These are phyloP conservation scores for Furcasterigmium sp. DNA, from an alignment of 2,329 filamentous ascomycete genomes.

Conservation along the genomic window DNA sequence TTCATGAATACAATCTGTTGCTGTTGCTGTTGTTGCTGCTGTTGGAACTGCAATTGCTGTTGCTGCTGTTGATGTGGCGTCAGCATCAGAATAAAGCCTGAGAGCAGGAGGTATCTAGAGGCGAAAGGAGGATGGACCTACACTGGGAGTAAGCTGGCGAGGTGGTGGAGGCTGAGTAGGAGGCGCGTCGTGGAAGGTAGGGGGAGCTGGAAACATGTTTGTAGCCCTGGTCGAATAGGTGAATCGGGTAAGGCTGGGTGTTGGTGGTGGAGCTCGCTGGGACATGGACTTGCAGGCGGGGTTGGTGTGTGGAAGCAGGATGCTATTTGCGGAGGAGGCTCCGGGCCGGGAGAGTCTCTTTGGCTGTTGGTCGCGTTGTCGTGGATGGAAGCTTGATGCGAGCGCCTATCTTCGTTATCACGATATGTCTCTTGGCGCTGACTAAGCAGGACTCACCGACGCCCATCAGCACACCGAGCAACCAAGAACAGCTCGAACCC, in stretches of 20 bases:
- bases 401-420: slow-evolving; percentile 2
- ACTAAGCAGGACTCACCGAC: too few relatives aligned
- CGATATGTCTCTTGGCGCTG: neutral
- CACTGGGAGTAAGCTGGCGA: neutral
- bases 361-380: slow-evolving; percentile 12
- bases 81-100: slow-evolving; percentile 4
- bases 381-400: slow-evolving; percentile 23
- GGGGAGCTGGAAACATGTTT: slow-evolving; percentile 4
- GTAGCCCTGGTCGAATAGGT: slow-evolving; percentile 1
- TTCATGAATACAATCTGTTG: slow-evolving; percentile 32
- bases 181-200: slow-evolving; percentile 3
- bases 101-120: too few relatives aligned
- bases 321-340: slow-evolving; percentile 1
- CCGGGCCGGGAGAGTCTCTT: neutral
- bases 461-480: too few relatives aligned
- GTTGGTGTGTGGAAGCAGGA: slow-evolving; percentile 2
- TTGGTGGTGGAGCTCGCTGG: slow-evolving; percentile 3
- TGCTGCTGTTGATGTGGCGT: slow-evolving; percentile 14
- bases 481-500: too few relatives aligned
- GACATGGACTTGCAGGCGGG: slow-evolving; percentile 4
- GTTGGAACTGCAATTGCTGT: slow-evolving; percentile 12
- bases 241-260: slow-evolving; percentile 2
- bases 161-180: slow-evolving; percentile 2
- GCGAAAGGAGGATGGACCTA: neutral
- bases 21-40: slow-evolving; percentile 14